Evolutionary conservation across 257 asterid genomes (phyloP).

Genomic region (Datura wrightii): DNA sequence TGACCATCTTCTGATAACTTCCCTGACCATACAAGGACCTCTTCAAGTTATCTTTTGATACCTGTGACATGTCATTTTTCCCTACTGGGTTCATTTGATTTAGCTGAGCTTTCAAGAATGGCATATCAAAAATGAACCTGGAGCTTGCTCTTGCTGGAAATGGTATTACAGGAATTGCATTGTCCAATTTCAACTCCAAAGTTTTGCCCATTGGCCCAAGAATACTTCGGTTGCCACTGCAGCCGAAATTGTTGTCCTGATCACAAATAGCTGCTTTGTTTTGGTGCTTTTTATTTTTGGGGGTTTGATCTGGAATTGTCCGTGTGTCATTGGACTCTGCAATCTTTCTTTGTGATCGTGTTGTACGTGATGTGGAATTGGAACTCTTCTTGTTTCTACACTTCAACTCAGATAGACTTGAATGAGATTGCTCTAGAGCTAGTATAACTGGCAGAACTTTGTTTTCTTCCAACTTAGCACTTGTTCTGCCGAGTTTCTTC

Average conservation of each 20-base stretch:
- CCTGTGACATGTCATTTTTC: constrained; percentile 5
- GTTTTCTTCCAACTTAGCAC: constrained; percentile 33
- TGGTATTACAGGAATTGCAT: not conserved
- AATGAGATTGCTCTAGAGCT: constrained; percentile 67
- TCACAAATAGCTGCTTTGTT: not conserved
- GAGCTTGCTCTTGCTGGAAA: constrained; percentile 31
- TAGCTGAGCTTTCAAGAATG: constrained; percentile 68
- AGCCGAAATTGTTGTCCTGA: not conserved
- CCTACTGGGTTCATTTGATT: constrained; percentile 48
- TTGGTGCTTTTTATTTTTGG: not conserved
- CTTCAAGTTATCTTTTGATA: constrained; percentile 4
- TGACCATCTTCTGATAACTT: constrained; percentile 1
- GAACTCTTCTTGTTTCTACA: constrained; percentile 56
- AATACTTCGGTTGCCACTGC: not conserved
- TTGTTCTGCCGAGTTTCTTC: constrained; percentile 19
- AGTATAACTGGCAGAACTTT: constrained; percentile 58
- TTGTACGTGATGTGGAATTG: not conserved
- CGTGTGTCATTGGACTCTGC: not conserved
- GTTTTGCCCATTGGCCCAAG: constrained; percentile 3
- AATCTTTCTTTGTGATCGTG: constrained; percentile 17
- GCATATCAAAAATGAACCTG: constrained; percentile 61
- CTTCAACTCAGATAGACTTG: constrained; percentile 44
- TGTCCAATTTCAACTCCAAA: not conserved
- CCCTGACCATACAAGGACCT: constrained; percentile 25
- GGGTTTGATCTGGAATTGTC: not conserved